Conservation (phyloP, 352 stramenopile genomes). For the Pythium coloratum region DNA sequence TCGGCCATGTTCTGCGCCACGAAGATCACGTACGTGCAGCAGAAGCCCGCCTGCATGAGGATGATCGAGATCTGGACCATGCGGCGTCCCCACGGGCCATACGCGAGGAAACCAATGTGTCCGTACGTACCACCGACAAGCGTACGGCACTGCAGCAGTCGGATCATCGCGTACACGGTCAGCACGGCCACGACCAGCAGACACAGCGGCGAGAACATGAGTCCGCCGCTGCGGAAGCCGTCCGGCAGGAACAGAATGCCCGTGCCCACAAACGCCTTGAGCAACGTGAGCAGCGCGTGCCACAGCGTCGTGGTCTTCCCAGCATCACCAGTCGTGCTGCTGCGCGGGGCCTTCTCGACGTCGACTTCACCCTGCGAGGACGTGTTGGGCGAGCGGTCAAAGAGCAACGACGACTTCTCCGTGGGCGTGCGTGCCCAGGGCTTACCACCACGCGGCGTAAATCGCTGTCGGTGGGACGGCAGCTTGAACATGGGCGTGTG, state of each 20-base stretch:
- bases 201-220: slow-evolving; percentile 75
- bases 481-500: slow-evolving; percentile 56
- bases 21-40: slow-evolving; percentile 86
- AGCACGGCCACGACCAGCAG: slow-evolving; percentile 60
- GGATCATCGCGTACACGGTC: slow-evolving; percentile 76
- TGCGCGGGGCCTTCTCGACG: slow-evolving; percentile 12
- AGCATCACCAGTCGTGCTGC: slow-evolving; percentile 1
- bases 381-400: slow-evolving; percentile 14
- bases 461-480: slow-evolving; percentile 28
- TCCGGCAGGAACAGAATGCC: slow-evolving; percentile 79
- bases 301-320: slow-evolving; percentile 78
- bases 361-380: slow-evolving; percentile 5
- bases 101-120: slow-evolving; percentile 69
- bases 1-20: slow-evolving; percentile 76
- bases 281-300: slow-evolving; percentile 72
- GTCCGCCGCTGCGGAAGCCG: slow-evolving; percentile 68
- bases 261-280: slow-evolving; percentile 83
- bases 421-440: slow-evolving; percentile 22
- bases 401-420: slow-evolving; percentile 23
- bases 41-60: slow-evolving; percentile 83
- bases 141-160: slow-evolving; percentile 65
- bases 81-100: slow-evolving; percentile 59
- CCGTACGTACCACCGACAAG: slow-evolving; percentile 77
- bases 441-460: slow-evolving; percentile 22
- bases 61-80: slow-evolving; percentile 85